phyloP scores from a whole-genome alignment of 805 yeast genomes.

The Zygotorulaspora danielsina region DNA sequence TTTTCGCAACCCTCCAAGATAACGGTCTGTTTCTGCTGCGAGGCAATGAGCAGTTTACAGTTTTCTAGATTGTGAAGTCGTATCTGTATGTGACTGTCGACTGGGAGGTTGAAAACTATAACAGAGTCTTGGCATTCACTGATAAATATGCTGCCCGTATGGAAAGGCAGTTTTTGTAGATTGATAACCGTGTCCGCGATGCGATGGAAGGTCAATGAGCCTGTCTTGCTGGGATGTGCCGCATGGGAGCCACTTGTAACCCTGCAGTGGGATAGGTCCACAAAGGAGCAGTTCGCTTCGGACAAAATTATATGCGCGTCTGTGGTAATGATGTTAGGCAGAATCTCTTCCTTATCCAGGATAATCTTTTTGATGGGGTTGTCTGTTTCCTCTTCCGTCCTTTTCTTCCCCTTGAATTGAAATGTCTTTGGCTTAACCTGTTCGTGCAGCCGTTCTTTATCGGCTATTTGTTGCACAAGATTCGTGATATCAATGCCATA shows the following conservation, averaged over 20 bases:
- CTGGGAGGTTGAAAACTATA: slow-evolving; percentile 14
- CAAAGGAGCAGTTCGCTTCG: slow-evolving; percentile 11
- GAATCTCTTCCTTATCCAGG: not conserved
- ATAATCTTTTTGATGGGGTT: not conserved
- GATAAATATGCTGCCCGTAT: slow-evolving; percentile 26
- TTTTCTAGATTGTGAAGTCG: slow-evolving; percentile 23
- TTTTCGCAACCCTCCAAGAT: slow-evolving; percentile 26
- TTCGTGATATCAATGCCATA: slow-evolving; percentile 16
- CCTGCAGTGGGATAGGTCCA: slow-evolving; percentile 15
- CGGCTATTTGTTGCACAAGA: slow-evolving; percentile 15
- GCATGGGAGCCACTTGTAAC: slow-evolving; percentile 2
- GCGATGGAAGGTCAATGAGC: slow-evolving; percentile 22
- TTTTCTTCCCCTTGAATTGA: slow-evolving; percentile 6
- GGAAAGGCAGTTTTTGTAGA: slow-evolving; percentile 18
- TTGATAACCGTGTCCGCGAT: slow-evolving; percentile 14
- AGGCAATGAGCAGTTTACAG: slow-evolving; percentile 23
- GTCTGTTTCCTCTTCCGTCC: not conserved
- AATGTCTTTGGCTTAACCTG: slow-evolving; percentile 1
- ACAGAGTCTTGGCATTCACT: slow-evolving; percentile 18
- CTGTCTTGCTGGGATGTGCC: slow-evolving; percentile 1
- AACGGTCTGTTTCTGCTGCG: slow-evolving; percentile 18
- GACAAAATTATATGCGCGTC: not conserved
- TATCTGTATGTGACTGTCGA: slow-evolving; percentile 22
- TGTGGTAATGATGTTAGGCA: not conserved
- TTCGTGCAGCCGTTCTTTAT: slow-evolving; percentile 3